Evolutionary conservation across 345 rosid genomes (phyloP).

Genomic region (Pistacia integerrima): DNA sequence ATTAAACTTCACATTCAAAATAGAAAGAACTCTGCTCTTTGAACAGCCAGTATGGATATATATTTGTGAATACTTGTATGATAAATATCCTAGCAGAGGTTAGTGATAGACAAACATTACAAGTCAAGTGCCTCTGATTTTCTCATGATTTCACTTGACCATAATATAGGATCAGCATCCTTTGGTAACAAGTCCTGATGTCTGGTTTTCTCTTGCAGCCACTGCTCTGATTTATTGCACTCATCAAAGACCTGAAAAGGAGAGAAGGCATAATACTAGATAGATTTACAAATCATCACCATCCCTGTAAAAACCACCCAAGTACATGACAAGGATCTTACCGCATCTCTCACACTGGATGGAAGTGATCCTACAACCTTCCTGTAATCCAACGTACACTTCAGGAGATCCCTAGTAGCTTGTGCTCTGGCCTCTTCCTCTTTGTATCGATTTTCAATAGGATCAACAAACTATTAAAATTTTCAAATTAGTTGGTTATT

Average conservation of each 20-base stretch:
- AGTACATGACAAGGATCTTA: constrained; percentile 27
- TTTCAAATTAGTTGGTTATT: constrained; percentile 2
- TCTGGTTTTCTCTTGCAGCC: constrained; percentile 61
- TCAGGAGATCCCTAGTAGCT: constrained; percentile 58
- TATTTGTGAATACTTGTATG: background rate
- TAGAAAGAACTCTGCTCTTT: background rate
- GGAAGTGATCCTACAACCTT: constrained; percentile 53
- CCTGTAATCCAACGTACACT: constrained; percentile 46
- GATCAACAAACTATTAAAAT: constrained; percentile 59
- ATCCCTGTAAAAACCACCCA: background rate
- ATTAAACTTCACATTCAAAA: too few species aligned
- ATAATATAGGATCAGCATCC: constrained; percentile 53
- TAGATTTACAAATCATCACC: background rate
- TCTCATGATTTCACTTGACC: constrained; percentile 63
- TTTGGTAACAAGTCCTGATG: constrained; percentile 55
- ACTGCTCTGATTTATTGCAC: constrained; percentile 66
- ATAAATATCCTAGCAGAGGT: constrained; percentile 5
- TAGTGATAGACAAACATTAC: constrained; percentile 12
- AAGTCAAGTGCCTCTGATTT: constrained; percentile 23
- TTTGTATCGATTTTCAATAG: constrained; percentile 60
- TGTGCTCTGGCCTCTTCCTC: constrained; percentile 64
- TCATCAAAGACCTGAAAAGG: constrained; percentile 54
- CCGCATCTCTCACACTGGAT: constrained; percentile 50
- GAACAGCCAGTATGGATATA: background rate
- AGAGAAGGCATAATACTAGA: background rate